These are phyloP conservation scores for Fusarium sp. DNA, from an alignment of 2,329 filamentous ascomycete genomes.

Conservation along the genomic window DNA sequence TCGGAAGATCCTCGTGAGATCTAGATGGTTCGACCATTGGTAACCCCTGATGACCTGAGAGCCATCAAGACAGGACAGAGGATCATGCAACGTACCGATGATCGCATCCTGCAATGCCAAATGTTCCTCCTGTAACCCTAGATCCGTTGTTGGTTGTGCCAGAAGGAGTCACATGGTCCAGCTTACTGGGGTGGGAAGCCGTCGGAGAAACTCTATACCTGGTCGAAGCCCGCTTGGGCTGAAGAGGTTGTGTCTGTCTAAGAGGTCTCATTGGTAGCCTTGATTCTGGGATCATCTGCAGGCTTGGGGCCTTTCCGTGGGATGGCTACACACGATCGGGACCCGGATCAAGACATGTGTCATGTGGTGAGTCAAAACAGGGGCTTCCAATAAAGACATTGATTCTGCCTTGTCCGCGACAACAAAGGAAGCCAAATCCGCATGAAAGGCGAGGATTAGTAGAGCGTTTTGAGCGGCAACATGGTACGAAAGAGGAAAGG, in stretches of 20 bases:
- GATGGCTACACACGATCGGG: background rate
- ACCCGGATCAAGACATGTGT: background rate
- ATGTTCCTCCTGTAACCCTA: background rate
- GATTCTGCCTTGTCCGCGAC: background rate
- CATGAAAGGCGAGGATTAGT: background rate
- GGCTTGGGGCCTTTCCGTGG: background rate
- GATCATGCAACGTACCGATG: background rate
- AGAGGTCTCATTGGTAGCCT: background rate
- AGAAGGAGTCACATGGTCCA: background rate
- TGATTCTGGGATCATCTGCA: background rate
- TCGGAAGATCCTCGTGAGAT: background rate
- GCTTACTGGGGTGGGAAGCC: background rate
- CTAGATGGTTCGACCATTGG: background rate
- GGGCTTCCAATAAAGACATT: background rate
- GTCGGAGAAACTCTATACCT: background rate
- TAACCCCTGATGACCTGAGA: background rate
- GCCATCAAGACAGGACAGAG: background rate
- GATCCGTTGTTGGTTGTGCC: background rate
- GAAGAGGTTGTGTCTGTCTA: background rate
- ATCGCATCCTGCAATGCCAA: background rate
- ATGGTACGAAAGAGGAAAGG: background rate
- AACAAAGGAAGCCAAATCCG: background rate
- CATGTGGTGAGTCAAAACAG: background rate
- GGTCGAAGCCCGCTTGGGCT: background rate
- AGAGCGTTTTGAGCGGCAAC: background rate